Conservation (phyloP, 2,329 filamentous ascomycete species). For the Tolypocladium album region DNA sequence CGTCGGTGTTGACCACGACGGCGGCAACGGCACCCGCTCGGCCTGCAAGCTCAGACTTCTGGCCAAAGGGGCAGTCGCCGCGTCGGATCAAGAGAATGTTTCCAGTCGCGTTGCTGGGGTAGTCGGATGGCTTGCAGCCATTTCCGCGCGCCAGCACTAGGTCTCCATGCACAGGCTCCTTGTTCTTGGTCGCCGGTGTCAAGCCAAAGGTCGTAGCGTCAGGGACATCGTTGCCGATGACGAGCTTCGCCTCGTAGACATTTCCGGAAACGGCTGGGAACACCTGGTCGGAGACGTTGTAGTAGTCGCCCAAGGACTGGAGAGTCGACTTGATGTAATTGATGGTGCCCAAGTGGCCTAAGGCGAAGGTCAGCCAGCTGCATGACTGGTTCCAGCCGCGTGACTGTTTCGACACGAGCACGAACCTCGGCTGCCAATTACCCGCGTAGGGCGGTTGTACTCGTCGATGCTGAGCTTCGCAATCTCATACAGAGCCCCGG, state of each 20-base stretch:
- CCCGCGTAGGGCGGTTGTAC: conserved; percentile 58
- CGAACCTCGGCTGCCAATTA: conserved; percentile 55
- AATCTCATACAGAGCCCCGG: conserved; percentile 51
- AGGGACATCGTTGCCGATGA: conserved; percentile 41
- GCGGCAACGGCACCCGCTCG: conserved; percentile 60
- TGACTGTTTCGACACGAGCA: not conserved
- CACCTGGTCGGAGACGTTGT: conserved; percentile 49
- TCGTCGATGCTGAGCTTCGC: conserved; percentile 48
- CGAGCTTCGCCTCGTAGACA: conserved; percentile 46
- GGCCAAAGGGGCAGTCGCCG: conserved; percentile 60
- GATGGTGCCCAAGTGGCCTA: conserved; percentile 54
- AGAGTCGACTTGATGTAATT: conserved; percentile 50
- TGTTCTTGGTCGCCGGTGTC: conserved; percentile 53
- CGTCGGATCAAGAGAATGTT: conserved; percentile 62
- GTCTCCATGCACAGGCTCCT: conserved; percentile 46
- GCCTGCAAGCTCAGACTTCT: conserved; percentile 59
- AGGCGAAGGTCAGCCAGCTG: not conserved
- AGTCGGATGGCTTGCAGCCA: conserved; percentile 56
- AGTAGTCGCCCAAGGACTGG: conserved; percentile 46
- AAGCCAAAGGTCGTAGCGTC: conserved; percentile 48
- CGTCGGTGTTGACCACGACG: conserved; percentile 64
- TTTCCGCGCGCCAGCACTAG: conserved; percentile 50
- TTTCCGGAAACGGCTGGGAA: conserved; percentile 53
- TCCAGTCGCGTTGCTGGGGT: conserved; percentile 44
- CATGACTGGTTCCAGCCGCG: not conserved